These are phyloP conservation scores for Raffaelea ambrosiae DNA, from an alignment of 2,329 filamentous ascomycete genomes.

Conservation along the genomic window DNA sequence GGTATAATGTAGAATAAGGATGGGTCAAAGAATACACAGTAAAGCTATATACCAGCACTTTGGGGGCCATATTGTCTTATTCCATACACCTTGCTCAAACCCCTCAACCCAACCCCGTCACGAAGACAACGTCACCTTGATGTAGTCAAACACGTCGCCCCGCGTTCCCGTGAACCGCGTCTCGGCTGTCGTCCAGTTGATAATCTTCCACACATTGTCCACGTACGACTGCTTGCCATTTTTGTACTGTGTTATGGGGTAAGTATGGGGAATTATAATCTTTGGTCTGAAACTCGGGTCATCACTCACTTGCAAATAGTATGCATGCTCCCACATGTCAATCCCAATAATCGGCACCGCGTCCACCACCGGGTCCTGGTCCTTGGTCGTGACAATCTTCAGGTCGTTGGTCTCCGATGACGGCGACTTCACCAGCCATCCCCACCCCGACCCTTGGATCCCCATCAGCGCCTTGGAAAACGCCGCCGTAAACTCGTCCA, in stretches of 20 bases:
- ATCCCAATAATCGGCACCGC: constrained; percentile 64
- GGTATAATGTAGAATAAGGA: too few species aligned
- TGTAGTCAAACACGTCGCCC: constrained; percentile 34
- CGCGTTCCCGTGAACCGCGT: constrained; percentile 44
- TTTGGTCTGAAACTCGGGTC: neutral
- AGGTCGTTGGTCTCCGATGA: constrained; percentile 49
- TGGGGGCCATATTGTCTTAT: too few species aligned
- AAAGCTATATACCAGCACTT: too few species aligned
- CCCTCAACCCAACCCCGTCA: too few species aligned
- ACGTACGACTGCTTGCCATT: constrained; percentile 70
- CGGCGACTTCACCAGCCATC: constrained; percentile 60
- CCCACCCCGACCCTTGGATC: constrained; percentile 81
- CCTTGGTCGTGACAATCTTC: constrained; percentile 68
- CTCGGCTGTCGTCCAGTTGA: constrained; percentile 69
- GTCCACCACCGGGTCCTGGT: constrained; percentile 67
- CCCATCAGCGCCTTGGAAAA: constrained; percentile 59
- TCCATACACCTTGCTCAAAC: too few species aligned
- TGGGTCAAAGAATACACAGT: too few species aligned
- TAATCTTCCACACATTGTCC: constrained; percentile 67
- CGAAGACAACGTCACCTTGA: constrained; percentile 20
- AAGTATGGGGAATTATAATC: neutral
- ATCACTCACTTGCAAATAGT: constrained; percentile 64
- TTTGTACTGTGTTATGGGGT: constrained; percentile 45
- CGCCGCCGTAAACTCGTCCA: constrained; percentile 58
- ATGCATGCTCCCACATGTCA: constrained; percentile 93